Conservation (phyloP, 805 yeast genomes). For the Gaillardinia entomophila region DNA sequence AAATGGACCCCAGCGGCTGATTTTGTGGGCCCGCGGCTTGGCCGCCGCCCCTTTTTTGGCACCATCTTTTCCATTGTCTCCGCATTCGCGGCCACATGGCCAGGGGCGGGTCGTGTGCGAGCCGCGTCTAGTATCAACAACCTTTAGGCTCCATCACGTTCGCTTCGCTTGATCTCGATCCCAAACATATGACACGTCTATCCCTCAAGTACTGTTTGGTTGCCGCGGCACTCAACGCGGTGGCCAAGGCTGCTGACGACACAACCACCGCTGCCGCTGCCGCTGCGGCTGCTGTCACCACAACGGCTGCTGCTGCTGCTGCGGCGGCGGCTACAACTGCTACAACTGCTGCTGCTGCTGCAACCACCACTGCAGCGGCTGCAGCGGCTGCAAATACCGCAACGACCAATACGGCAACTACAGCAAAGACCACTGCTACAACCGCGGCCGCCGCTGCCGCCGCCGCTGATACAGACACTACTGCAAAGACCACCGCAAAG, state of each 20-base stretch:
- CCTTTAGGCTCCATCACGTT: too few relatives aligned
- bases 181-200: too few relatives aligned
- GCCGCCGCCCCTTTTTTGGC: too few relatives aligned
- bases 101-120: too few relatives aligned
- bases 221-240: background rate
- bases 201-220: background rate
- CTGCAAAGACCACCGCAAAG: constrained; percentile 1
- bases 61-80: too few relatives aligned
- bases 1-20: too few relatives aligned
- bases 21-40: too few relatives aligned
- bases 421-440: constrained; percentile 5
- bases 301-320: constrained; percentile 11
- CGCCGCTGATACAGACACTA: constrained; percentile 4
- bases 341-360: constrained; percentile 9
- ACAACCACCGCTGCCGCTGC: constrained; percentile 12
- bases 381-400: constrained; percentile 10
- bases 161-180: too few relatives aligned
- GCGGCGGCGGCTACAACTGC: constrained; percentile 12
- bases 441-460: constrained; percentile 9
- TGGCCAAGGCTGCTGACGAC: constrained; percentile 12
- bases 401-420: constrained; percentile 6
- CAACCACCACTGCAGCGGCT: constrained; percentile 8
- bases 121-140: too few relatives aligned
- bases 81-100: too few relatives aligned
- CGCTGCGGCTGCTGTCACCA: constrained; percentile 11